Evolutionary conservation across 352 stramenopile species (phyloP).

Genomic region (Pythium periplocum): DNA sequence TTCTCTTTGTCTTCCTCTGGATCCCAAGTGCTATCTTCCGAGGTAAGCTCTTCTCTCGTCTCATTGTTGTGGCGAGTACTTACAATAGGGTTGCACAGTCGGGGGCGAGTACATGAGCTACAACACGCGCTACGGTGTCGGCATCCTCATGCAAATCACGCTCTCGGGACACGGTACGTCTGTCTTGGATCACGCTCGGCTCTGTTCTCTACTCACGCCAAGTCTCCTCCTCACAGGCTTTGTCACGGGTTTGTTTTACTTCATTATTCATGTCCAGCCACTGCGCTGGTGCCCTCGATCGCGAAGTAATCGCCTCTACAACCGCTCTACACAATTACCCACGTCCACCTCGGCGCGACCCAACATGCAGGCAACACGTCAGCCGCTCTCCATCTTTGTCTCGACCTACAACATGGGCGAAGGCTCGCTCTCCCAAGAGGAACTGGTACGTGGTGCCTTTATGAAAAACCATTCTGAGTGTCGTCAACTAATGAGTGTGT

Average conservation of each 20-base stretch:
- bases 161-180: conserved; percentile 37
- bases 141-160: conserved; percentile 60
- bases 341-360: neutral
- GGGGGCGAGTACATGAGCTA: too few species aligned
- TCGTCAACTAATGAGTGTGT: conserved; percentile 1
- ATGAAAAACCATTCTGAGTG: neutral
- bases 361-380: conserved; percentile 30
- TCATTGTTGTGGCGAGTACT: conserved; percentile 4
- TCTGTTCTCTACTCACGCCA: neutral
- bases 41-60: conserved; percentile 23
- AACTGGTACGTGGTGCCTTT: conserved; percentile 19
- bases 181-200: neutral
- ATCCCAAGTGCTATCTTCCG: conserved; percentile 55
- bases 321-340: too few species aligned
- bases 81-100: neutral
- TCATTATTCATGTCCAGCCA: conserved; percentile 9
- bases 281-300: conserved; percentile 8
- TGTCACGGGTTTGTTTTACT: conserved; percentile 58
- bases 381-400: conserved; percentile 65
- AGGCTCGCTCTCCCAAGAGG: conserved; percentile 40
- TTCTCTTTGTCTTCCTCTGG: conserved; percentile 67
- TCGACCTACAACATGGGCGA: conserved; percentile 87
- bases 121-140: conserved; percentile 15
- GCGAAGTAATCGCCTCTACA: neutral
- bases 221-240: conserved; percentile 25